These are phyloP conservation scores for Ophiostoma himal-ulmi DNA, from an alignment of 2,329 filamentous ascomycete species.

Conservation along the genomic window DNA sequence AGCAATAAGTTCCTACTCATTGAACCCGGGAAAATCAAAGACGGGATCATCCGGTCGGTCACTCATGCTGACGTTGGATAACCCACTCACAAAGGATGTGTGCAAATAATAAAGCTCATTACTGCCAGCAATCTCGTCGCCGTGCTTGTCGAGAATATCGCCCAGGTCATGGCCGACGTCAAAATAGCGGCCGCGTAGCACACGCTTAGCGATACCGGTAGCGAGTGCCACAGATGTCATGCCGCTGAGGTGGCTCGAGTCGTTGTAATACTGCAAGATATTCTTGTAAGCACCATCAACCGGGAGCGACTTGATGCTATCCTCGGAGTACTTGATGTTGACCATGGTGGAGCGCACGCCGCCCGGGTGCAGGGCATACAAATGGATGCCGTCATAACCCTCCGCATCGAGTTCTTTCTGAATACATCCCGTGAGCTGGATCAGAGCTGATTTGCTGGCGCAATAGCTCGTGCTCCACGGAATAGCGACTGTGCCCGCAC, in stretches of 20 bases:
- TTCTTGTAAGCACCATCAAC: neutral
- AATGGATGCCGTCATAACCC: conserved; percentile 29
- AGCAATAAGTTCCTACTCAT: neutral
- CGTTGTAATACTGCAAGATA: neutral
- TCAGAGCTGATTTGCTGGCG: conserved; percentile 33
- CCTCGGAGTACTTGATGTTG: conserved; percentile 9
- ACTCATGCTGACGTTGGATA: neutral
- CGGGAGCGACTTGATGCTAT: neutral
- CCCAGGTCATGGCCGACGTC: neutral
- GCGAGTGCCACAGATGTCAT: neutral
- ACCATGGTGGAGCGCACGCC: conserved; percentile 33
- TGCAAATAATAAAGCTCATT: neutral
- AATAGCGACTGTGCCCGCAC: neutral
- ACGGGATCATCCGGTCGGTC: neutral
- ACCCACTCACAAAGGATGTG: neutral
- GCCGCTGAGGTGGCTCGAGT: neutral
- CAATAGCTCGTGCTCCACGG: conserved; percentile 34
- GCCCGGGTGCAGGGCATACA: conserved; percentile 33
- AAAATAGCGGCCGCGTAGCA: neutral
- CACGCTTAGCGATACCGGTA: neutral
- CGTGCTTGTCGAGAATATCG: neutral
- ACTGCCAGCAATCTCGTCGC: neutral
- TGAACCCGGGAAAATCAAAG: neutral
- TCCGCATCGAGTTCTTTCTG: conserved; percentile 32
- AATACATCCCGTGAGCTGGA: conserved; percentile 32